These are phyloP conservation scores for Enterospora canceri DNA, from an alignment of 371 early-diverging fungal genomes.

Conservation along the genomic window DNA sequence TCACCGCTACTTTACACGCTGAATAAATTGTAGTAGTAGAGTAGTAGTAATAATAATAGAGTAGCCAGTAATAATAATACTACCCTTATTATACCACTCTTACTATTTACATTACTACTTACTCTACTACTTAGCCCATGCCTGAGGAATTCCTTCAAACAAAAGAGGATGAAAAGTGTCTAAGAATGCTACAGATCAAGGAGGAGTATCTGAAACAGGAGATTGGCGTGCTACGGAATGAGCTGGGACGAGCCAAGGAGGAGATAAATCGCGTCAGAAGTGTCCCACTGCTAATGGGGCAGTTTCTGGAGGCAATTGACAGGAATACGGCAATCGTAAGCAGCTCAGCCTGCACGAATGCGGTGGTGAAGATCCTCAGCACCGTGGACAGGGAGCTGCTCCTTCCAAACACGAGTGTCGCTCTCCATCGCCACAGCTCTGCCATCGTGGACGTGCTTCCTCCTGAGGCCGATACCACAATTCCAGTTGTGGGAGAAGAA, in stretches of 20 bases:
- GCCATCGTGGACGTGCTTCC: constrained; percentile 65
- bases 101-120: background rate
- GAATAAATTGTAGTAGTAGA: background rate
- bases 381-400: constrained; percentile 93
- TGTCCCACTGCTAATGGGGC: constrained; percentile 94
- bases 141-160: no score
- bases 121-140: background rate
- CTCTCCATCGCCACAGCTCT: constrained; percentile 91
- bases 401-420: constrained; percentile 87
- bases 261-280: constrained; percentile 95
- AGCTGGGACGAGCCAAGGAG: constrained; percentile 71
- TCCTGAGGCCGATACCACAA: constrained; percentile 57
- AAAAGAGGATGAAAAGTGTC: constrained; percentile 47
- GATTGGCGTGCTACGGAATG: constrained; percentile 84
- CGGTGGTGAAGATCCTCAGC: constrained; percentile 82
- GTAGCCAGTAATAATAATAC: background rate
- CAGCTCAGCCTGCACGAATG: constrained; percentile 83
- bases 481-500: constrained; percentile 53
- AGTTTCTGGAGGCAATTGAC: constrained; percentile 95
- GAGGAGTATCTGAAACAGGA: constrained; percentile 96
- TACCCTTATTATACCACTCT: background rate
- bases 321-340: constrained; percentile 88
- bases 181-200: constrained; percentile 83
- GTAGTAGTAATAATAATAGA: background rate
- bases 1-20: constrained; percentile 86